phyloP scores from a whole-genome alignment of 768 basidiomycete genomes.

The Suillus subalutaceus region DNA sequence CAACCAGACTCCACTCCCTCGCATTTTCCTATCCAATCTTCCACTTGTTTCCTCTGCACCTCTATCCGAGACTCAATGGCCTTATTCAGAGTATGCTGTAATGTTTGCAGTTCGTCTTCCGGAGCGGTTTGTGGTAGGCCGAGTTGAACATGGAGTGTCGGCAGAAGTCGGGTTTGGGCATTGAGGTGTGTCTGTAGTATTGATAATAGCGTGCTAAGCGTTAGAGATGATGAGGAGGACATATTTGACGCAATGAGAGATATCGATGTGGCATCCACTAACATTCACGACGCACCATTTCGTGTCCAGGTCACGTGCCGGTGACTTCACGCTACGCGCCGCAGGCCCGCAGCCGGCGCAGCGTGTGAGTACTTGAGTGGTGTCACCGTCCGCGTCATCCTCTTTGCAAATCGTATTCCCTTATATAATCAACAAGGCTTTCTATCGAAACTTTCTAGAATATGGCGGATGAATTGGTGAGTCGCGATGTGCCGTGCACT shows the following conservation, averaged over 20 bases:
- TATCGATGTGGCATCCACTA: neutral
- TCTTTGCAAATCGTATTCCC: constrained; percentile 9
- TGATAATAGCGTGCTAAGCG: constrained; percentile 69
- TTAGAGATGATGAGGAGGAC: constrained; percentile 31
- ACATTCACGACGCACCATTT: constrained; percentile 3
- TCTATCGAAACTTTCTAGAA: constrained; percentile 21
- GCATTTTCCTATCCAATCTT: constrained; percentile 69
- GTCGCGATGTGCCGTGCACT: constrained; percentile 25
- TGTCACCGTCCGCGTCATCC: neutral
- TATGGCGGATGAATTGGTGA: constrained; percentile 64
- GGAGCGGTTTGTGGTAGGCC: constrained; percentile 80
- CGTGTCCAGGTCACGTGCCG: neutral
- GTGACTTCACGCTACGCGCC: constrained; percentile 3
- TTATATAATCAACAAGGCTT: neutral
- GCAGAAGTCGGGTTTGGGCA: constrained; percentile 79
- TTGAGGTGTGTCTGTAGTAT: constrained; percentile 79
- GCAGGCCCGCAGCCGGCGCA: too few species aligned
- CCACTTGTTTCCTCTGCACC: constrained; percentile 71
- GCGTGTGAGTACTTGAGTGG: too few species aligned
- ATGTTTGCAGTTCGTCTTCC: constrained; percentile 73
- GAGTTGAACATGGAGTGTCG: constrained; percentile 81
- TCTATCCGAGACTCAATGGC: constrained; percentile 79
- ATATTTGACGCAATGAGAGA: constrained; percentile 5
- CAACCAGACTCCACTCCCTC: constrained; percentile 65
- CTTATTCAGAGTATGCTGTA: constrained; percentile 74